Conservation (phyloP, 2,329 filamentous ascomycete species). For the Calonectria henricotiae region DNA sequence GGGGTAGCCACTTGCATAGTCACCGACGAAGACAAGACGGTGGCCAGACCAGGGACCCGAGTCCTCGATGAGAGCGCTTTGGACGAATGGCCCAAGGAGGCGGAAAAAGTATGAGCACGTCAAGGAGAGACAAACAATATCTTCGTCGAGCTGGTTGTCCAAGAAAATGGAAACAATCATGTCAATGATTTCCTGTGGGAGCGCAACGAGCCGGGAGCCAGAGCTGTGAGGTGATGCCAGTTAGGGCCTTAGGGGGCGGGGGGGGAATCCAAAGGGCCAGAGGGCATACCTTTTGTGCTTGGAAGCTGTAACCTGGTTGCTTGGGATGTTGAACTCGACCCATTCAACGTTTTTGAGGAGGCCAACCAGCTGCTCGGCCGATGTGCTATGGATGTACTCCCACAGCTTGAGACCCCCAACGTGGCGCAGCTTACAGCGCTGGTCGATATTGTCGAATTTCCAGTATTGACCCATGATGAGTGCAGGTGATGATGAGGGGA, state of each 20-base stretch:
- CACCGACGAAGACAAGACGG: slow-evolving; percentile 26
- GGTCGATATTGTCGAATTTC: slow-evolving; percentile 34
- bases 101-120: slow-evolving; percentile 38
- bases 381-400: background rate
- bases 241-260: too few species aligned
- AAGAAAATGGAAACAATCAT: background rate
- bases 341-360: slow-evolving; percentile 23
- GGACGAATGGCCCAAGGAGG: slow-evolving; percentile 10
- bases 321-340: slow-evolving; percentile 13
- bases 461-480: slow-evolving; percentile 31
- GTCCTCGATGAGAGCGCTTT: slow-evolving; percentile 11
- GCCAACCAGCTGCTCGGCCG: slow-evolving; percentile 24
- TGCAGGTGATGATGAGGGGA: background rate
- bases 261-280: too few species aligned
- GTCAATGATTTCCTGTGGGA: slow-evolving; percentile 36
- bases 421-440: slow-evolving; percentile 11
- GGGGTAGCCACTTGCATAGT: slow-evolving; percentile 16
- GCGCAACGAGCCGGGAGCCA: background rate
- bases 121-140: slow-evolving; percentile 29
- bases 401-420: background rate
- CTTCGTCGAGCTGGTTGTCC: background rate
- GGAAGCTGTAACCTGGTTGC: background rate
- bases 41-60: slow-evolving; percentile 25
- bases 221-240: background rate
- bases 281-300: slow-evolving; percentile 27